These are phyloP conservation scores for Staphylotrichum longicolle DNA, from an alignment of 495 filamentous ascomycete genomes.

Conservation along the genomic window DNA sequence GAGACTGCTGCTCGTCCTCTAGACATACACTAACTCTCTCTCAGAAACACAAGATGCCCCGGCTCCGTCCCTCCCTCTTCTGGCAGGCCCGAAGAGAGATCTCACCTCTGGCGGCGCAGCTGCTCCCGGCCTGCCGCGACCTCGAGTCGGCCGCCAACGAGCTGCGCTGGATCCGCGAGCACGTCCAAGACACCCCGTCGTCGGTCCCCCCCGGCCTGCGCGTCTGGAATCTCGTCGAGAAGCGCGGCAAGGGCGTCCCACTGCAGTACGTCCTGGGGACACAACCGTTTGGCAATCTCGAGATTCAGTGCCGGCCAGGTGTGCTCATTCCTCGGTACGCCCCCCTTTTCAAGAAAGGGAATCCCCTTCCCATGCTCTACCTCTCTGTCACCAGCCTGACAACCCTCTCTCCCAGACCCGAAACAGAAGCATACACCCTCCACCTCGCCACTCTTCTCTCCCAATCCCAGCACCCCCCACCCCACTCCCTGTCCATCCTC, in stretches of 20 bases:
- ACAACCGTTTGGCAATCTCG: constrained; percentile 82
- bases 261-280: constrained; percentile 87
- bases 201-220: constrained; percentile 20
- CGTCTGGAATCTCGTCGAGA: constrained; percentile 52
- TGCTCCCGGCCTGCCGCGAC: constrained; percentile 69
- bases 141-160: constrained; percentile 69
- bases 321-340: constrained; percentile 80
- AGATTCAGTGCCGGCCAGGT: constrained; percentile 70
- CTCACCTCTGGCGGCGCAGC: constrained; percentile 58
- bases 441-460: constrained; percentile 53
- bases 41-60: constrained; percentile 60
- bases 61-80: constrained; percentile 61
- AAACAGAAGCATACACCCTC: constrained; percentile 68
- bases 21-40: neutral
- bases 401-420: constrained; percentile 37
- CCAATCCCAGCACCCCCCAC: neutral
- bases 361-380: too few relatives aligned
- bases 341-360: neutral
- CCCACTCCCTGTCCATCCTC: constrained; percentile 55
- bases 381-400: neutral
- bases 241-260: constrained; percentile 64
- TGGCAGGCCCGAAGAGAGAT: constrained; percentile 52
- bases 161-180: constrained; percentile 80
- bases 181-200: constrained; percentile 32
- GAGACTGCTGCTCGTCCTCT: neutral